phyloP scores from a whole-genome alignment of 257 asterid species.

The Scutellaria barbata region DNA sequence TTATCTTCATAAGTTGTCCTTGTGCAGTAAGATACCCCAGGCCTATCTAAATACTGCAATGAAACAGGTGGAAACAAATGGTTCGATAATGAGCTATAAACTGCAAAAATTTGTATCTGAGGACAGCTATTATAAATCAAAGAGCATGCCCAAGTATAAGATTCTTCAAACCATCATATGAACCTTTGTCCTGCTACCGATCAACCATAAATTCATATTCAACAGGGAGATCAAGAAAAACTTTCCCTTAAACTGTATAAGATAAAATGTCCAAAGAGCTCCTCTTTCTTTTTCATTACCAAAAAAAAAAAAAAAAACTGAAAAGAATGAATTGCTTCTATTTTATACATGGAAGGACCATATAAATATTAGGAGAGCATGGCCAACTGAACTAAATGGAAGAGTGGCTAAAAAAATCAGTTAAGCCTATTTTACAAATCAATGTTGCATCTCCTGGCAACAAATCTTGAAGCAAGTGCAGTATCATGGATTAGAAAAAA shows the following conservation, averaged over 20 bases:
- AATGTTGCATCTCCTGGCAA: not conserved
- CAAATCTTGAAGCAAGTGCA: slow-evolving; percentile 1
- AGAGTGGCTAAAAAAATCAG: slow-evolving; percentile 3
- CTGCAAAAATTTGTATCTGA: slow-evolving; percentile 5
- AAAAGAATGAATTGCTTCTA: not conserved
- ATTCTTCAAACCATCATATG: not conserved
- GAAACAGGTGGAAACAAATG: slow-evolving; percentile 24
- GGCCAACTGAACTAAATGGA: slow-evolving; percentile 18
- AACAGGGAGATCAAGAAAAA: not conserved
- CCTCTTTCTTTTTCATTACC: not conserved
- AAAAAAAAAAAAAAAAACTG: not conserved
- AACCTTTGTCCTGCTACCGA: slow-evolving; percentile 4
- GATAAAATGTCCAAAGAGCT: not conserved
- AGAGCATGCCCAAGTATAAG: not conserved
- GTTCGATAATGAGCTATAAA: slow-evolving; percentile 1
- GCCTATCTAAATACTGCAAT: slow-evolving; percentile 82
- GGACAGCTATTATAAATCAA: slow-evolving; percentile 1
- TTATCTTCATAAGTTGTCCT: slow-evolving; percentile 93
- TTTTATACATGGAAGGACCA: slow-evolving; percentile 11
- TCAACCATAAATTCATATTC: slow-evolving; percentile 11
- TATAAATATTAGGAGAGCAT: not conserved
- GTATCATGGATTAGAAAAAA: slow-evolving; percentile 4
- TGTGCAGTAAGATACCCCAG: slow-evolving; percentile 88
- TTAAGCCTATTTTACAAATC: slow-evolving; percentile 18
- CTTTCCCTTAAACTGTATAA: not conserved